Evolutionary conservation across 768 basidiomycete genomes (phyloP).

Genomic region (Mycena alexandri): DNA sequence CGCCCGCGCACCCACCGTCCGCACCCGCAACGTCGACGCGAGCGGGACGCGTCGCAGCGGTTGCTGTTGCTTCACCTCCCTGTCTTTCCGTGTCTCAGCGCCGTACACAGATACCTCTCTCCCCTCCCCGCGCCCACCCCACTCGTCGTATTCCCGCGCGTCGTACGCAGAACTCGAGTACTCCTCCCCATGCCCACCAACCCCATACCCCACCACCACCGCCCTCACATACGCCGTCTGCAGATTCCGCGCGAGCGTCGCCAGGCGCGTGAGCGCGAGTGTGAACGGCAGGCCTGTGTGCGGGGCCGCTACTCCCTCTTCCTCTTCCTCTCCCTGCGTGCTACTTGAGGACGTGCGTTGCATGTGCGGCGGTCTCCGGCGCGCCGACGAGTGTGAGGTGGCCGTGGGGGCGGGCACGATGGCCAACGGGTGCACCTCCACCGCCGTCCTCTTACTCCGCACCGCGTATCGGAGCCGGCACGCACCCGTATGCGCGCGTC

Average conservation of each 20-base stretch:
- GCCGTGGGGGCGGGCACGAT: background rate
- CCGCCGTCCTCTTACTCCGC: too few relatives aligned
- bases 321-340: too few relatives aligned
- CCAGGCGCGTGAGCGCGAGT: conserved; percentile 24
- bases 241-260: conserved; percentile 30
- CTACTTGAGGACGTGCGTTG: too few relatives aligned
- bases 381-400: too few relatives aligned
- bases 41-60: background rate
- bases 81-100: too few relatives aligned
- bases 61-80: background rate
- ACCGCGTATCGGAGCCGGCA: background rate
- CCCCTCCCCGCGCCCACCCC: too few relatives aligned
- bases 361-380: background rate
- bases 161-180: background rate
- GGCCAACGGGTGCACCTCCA: conserved; percentile 15
- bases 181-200: background rate
- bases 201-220: conserved; percentile 36
- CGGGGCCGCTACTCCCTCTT: background rate
- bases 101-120: too few relatives aligned
- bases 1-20: conserved; percentile 13
- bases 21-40: conserved; percentile 15
- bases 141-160: too few relatives aligned
- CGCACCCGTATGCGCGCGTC: too few relatives aligned
- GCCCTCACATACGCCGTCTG: conserved; percentile 36
- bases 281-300: conserved; percentile 1